phyloP scores from a whole-genome alignment of 768 basidiomycete species.

The Sarcodon aspratus region DNA sequence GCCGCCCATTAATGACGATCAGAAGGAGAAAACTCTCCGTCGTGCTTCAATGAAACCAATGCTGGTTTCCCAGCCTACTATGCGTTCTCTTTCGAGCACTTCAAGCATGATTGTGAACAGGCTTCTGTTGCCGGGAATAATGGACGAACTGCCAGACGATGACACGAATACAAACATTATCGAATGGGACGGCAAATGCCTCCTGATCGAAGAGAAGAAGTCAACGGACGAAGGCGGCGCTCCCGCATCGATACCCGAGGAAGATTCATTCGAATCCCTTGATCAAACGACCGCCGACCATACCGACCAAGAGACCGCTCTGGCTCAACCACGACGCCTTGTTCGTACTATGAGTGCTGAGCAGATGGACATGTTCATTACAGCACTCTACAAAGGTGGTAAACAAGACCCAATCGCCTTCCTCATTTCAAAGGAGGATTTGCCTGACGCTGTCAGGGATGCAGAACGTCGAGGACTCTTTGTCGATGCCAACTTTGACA shows the following conservation, averaged over 20 bases:
- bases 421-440: too few relatives aligned
- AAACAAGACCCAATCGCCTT: neutral
- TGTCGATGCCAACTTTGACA: slow-evolving; percentile 10
- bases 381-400: slow-evolving; percentile 25
- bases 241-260: too few relatives aligned
- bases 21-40: slow-evolving; percentile 8
- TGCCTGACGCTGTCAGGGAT: too few relatives aligned
- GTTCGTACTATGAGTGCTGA: slow-evolving; percentile 28
- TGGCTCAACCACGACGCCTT: slow-evolving; percentile 7
- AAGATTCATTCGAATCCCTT: slow-evolving; percentile 8
- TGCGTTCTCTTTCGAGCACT: slow-evolving; percentile 39
- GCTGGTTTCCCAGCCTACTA: slow-evolving; percentile 24
- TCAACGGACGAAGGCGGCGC: slow-evolving; percentile 23
- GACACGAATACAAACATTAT: slow-evolving; percentile 11
- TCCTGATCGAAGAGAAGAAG: slow-evolving; percentile 11
- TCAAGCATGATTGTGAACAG: slow-evolving; percentile 34
- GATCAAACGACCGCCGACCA: slow-evolving; percentile 20
- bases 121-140: slow-evolving; percentile 33
- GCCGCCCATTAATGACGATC: slow-evolving; percentile 5
- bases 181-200: slow-evolving; percentile 6
- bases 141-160: slow-evolving; percentile 18
- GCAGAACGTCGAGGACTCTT: too few relatives aligned
- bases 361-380: slow-evolving; percentile 28
- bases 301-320: neutral
- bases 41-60: slow-evolving; percentile 18